Base-by-base conservation (phyloP, 371 early-diverging fungal species). In the Mucor racemosus region DNA sequence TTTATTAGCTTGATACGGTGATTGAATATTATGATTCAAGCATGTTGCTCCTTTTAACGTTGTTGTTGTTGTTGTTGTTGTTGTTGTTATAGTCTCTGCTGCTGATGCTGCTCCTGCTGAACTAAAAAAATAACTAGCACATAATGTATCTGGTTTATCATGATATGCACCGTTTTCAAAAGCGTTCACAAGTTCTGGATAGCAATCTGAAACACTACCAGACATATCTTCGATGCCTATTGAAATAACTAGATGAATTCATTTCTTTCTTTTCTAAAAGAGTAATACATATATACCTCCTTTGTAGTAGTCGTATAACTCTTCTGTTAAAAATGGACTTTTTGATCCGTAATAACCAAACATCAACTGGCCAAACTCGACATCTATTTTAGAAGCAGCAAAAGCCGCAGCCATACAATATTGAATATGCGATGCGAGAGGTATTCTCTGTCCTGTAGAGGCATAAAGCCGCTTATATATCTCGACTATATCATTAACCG, bases 311-410 rank as follows among this genome's bases (percentile, higher is more conserved):
- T 84, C 79, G 40, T 86, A 83, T 41, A 92, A 69, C 15, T 91
- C 79, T 64, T 94, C 91, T 0, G 86, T 82, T 60, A 96, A 72
- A 74, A 93, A 92, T 0, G 94, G 94, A 9, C 80, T 79, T 62
- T 77, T 76, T 14, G 77, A 64, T 6, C 84, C 86, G 63, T 83
- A 85, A 40, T 74, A 68, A 1, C 74, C 75, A 72, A 85, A 85
- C 65, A 85, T 64, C 17, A 70, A 64, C 33, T 78, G 74, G 1
- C 82, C 86, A 54, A 85, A 71, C 14, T 66, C 66, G 14, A 78
- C 69, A 35, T 90, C 90, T 1, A 90, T 83, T 69, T 90, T 86
- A 15, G 86, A 79, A 13, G 89, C 91, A 11, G 88, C 84, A 67
- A 84, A 89, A 7, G 87, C 90, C 8, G 83, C 77, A 4, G 79